Evolutionary conservation across 1,139 yeast species (phyloP), one percentile per base, ranked within the genome.

Genomic region (Starmera stellimalicola): DNA sequence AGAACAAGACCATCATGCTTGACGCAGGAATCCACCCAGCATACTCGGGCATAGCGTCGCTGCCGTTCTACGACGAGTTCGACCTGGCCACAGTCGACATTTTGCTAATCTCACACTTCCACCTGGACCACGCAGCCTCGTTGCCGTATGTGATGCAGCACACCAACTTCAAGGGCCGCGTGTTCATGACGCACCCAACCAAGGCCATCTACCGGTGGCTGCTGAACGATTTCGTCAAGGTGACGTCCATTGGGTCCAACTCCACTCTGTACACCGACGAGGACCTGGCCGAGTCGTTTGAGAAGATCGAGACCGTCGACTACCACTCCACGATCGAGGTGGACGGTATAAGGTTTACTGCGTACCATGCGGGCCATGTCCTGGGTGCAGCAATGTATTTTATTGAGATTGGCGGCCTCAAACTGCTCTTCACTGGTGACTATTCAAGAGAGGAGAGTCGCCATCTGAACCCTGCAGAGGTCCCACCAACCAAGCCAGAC

Each of bases 11-110:
- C n/a, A 81, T 91, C 33, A 91, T 91, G 98, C 37, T 88, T 38
- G 99, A 91, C 58, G 95, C 98, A 1, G 99, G 99, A 34, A 87
- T 91, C 31, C 99, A 91, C 59, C 99, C 99, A 1, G 98, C 95
- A 0, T 74, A 79, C 43, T 70, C 80, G 29, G 98, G 99, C 2
- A 69, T 87, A 44, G 82, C 93, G 23, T 84, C 96, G 4, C 63
- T 91, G 38, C 99, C 98, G 1, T 91, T 83, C 54, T 91, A 84
- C 55, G 98, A 91, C 57, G 96, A 88, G 51, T 91, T 80, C 54
- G 98, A 91, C 54, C 62, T 91, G 17, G 73, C 94, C 7, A 82
- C 77, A 31, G 87, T 91, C 9, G 98, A 91, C 51, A 71, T 91
- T 23, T 60, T 93, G 20, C 67, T 91, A 39, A 83, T 91, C 40